phyloP scores from a whole-genome alignment of 2,329 filamentous ascomycete genomes.

The Fusarium sp. region DNA sequence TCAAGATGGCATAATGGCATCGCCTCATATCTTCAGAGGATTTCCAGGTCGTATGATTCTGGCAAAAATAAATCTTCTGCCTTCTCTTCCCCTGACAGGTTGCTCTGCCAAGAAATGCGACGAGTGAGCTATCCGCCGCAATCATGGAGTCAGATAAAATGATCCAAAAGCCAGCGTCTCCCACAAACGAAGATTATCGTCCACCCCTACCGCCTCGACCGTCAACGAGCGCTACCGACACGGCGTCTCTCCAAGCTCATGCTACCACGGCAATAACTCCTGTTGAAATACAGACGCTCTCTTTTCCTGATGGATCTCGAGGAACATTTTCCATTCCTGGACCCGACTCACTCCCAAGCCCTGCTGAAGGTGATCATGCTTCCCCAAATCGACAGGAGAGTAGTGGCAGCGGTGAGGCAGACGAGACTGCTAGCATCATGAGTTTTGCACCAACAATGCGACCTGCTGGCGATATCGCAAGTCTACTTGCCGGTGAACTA shows the following conservation, averaged over 20 bases:
- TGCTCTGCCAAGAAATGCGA: slow-evolving; percentile 42
- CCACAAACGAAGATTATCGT: slow-evolving; percentile 54
- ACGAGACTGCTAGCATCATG: slow-evolving; percentile 72
- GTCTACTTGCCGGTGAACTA: slow-evolving; percentile 78
- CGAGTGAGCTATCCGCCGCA: slow-evolving; percentile 17
- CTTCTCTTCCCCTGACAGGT: neutral
- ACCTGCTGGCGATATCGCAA: slow-evolving; percentile 77
- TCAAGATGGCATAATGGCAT: slow-evolving; percentile 47
- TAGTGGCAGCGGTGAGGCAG: slow-evolving; percentile 57
- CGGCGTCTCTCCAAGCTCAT: slow-evolving; percentile 62
- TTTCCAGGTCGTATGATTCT: slow-evolving; percentile 25
- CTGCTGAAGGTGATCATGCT: slow-evolving; percentile 51
- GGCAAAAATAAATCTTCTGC: neutral
- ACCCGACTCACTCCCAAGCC: slow-evolving; percentile 49
- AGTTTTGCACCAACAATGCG: slow-evolving; percentile 73
- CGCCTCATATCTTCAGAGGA: slow-evolving; percentile 1
- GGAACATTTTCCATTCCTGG: slow-evolving; percentile 66
- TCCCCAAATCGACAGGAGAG: slow-evolving; percentile 48
- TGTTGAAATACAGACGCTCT: slow-evolving; percentile 80
- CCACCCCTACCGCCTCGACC: slow-evolving; percentile 66
- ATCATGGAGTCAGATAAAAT: slow-evolving; percentile 40
- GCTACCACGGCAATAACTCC: slow-evolving; percentile 88
- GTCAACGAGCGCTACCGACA: slow-evolving; percentile 49
- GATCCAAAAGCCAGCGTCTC: slow-evolving; percentile 41
- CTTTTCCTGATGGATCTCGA: slow-evolving; percentile 74